These are phyloP conservation scores for Wilcoxina mikolae DNA, from an alignment of 495 filamentous ascomycete species.

Conservation along the genomic window DNA sequence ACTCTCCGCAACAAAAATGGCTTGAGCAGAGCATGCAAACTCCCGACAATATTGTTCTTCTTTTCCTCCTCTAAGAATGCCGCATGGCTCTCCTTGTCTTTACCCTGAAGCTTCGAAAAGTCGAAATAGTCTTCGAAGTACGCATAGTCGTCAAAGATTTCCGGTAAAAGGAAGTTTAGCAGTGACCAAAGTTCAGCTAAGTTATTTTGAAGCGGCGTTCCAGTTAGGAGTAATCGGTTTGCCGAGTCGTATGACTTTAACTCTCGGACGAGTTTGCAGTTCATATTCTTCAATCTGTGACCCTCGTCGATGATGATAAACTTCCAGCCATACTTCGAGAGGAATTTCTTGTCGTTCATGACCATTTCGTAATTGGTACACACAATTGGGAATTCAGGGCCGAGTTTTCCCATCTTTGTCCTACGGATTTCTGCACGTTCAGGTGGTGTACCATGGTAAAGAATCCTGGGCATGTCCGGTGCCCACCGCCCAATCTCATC, in stretches of 20 bases:
- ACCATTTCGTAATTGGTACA: slow-evolving; percentile 93
- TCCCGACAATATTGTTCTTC: slow-evolving; percentile 69
- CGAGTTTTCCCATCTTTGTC: slow-evolving; percentile 41
- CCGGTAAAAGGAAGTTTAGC: slow-evolving; percentile 81
- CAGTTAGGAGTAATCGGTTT: slow-evolving; percentile 82
- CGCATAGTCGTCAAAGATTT: slow-evolving; percentile 77
- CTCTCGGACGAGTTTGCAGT: slow-evolving; percentile 79
- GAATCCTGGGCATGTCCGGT: slow-evolving; percentile 37
- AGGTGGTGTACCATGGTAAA: slow-evolving; percentile 74
- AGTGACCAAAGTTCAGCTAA: slow-evolving; percentile 90
- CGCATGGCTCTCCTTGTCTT: slow-evolving; percentile 47
- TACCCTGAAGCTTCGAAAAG: slow-evolving; percentile 66
- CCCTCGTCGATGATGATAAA: slow-evolving; percentile 98
- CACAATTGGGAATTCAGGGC: slow-evolving; percentile 71
- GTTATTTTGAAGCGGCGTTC: slow-evolving; percentile 92
- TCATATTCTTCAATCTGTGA: slow-evolving; percentile 92
- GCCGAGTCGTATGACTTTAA: slow-evolving; percentile 75
- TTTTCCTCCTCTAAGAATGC: slow-evolving; percentile 61
- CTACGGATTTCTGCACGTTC: slow-evolving; percentile 58
- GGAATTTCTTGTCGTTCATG: slow-evolving; percentile 67
- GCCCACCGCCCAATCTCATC: slow-evolving; percentile 57
- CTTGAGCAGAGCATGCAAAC: slow-evolving; percentile 82
- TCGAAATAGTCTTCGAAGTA: slow-evolving; percentile 94
- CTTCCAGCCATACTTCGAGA: slow-evolving; percentile 77
- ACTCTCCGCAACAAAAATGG: slow-evolving; percentile 77